Base-by-base conservation (phyloP, 2,329 filamentous ascomycete species). In the Colletotrichum sp. region DNA sequence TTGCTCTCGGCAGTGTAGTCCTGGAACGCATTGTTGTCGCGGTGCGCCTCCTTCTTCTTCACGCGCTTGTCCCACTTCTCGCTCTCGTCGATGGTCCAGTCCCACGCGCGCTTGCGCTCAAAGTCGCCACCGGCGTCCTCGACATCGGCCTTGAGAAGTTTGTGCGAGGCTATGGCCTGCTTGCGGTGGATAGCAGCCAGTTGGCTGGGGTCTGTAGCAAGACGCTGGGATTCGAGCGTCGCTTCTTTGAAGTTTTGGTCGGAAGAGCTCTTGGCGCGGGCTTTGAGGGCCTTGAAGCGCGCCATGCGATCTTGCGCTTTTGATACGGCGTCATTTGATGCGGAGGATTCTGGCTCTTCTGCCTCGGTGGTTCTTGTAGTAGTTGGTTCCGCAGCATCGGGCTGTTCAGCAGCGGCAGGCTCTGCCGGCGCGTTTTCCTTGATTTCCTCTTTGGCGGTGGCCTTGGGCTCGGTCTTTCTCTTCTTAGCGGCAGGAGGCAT, bases 61-160 rank as follows among this genome's bases (percentile, higher is more conserved):
- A 98, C 87, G 36, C 96, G 93, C 86, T 93, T 94, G 85, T 99
- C 97, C 97, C 97, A 99, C 79, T 91, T 92, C 86, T 98, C 97
- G 80, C 93, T 94, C 86, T 99, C 97, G 78, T 99, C 97, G 8
- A 96, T 88, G 1, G 97, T 99, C 95, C 97, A 99, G 87, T 98
- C 97, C 97, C 97, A 99, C 2, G 97, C 97, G 55, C 97, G 93
- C 86, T 98, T 98, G 79, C 97, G 94, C 89, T 99, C 97, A 82
- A 98, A 99, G 84, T 98, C 97, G 71, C 95, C 95, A 39, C 96
- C 96, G 0, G 90, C 88, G 22, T 95, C 95, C 83, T 96, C 95
- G 3, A 96, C 93, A 81, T 98, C 96, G 6, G 96, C 95, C 87
- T 98, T 98, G 59, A 98, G 90, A 0, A 99, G 91, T 82, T 98